Conservation (phyloP, 805 yeast species). For the Candida insectorum region DNA sequence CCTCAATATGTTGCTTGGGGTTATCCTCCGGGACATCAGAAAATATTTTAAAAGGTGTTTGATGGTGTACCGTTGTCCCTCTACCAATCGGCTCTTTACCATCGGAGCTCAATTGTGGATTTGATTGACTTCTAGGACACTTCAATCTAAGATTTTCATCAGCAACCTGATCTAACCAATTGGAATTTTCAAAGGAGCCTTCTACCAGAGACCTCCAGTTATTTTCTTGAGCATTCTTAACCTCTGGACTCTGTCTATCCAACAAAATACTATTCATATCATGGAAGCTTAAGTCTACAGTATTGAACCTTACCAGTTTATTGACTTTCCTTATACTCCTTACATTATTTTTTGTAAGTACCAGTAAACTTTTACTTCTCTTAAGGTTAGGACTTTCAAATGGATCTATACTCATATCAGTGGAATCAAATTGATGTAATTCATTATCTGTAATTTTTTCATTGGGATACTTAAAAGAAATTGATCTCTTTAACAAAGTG, state of each 20-base stretch:
- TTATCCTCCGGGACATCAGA: too few relatives aligned
- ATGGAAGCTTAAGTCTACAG: too few relatives aligned
- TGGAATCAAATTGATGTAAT: constrained; percentile 1
- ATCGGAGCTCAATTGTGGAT: too few relatives aligned
- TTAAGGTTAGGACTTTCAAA: constrained; percentile 15
- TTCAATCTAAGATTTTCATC: neutral
- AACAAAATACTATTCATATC: too few relatives aligned
- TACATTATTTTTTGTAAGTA: constrained; percentile 8
- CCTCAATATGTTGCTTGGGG: too few relatives aligned
- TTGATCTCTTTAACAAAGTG: constrained; percentile 3
- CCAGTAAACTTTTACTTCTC: constrained; percentile 14
- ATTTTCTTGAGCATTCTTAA: neutral
- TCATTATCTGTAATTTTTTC: constrained; percentile 1
- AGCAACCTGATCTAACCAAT: neutral
- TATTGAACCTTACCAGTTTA: constrained; percentile 5
- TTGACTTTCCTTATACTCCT: constrained; percentile 2
- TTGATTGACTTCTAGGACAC: too few relatives aligned
- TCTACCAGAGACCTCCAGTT: neutral
- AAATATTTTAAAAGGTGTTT: too few relatives aligned
- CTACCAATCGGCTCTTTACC: too few relatives aligned
- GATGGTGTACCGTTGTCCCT: too few relatives aligned
- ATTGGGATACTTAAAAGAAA: constrained; percentile 4
- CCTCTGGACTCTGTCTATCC: too few relatives aligned
- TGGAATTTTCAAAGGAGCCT: neutral
- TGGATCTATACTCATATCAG: constrained; percentile 20